Evolutionary conservation across 1,284 basidiomycete genomes (phyloP), one percentile per base, ranked within the genome.

Genomic region (Gomphus bonarii): DNA sequence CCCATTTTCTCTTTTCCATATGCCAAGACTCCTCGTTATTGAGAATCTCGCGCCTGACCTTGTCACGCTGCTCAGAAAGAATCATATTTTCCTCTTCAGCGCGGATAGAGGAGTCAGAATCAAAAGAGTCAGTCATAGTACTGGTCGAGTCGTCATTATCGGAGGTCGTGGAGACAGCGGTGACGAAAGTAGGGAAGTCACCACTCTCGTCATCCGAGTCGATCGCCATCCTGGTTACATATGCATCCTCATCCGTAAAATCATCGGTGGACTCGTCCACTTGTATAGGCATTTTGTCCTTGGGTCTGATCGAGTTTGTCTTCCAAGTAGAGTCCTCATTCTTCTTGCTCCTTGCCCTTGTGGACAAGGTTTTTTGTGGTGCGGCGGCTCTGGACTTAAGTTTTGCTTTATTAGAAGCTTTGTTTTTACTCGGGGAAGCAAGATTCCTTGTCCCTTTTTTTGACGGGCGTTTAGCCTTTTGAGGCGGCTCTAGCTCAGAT

Each of bases 181-280:
- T 77, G 28, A 87, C 71, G 65, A 87, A 86, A 28, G 82, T 86
- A n/a, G 84, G 84, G 65, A 84, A 82, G 31, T 68, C 72, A 42
- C 55, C 43, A 12, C 57, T 49, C 9, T 43, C 54, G 4, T 54
- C 55, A 43, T 65, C 68, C 1, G 71, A 73, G 14, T 68, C 50
- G 3, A 58, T 47, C 1, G 22, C 30, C 57, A 58, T 58, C 11
- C 50, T 43, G 28, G 50, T 46, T 9, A 58, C 33, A 47, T 53
- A 58, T 16, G 40, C 30, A 12, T 58, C 50, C 12, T 58, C 49
- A 25, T 53, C 57, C 12, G 50, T 36, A 30, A 44, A 33, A 47
- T 42, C 12, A 31, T 55, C 46, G 18, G 44, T 46, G 49, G 57
- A 58, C 25, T 53, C 57, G 42, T 58, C 57, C 14, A n/a, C 18